A percentile compares a stretch with the other conserved stretches of the same genome.
Evolutionary conservation across 768 basidiomycete genomes (phyloP).

Genomic region (Hemileccinum rubropunctum): DNA sequence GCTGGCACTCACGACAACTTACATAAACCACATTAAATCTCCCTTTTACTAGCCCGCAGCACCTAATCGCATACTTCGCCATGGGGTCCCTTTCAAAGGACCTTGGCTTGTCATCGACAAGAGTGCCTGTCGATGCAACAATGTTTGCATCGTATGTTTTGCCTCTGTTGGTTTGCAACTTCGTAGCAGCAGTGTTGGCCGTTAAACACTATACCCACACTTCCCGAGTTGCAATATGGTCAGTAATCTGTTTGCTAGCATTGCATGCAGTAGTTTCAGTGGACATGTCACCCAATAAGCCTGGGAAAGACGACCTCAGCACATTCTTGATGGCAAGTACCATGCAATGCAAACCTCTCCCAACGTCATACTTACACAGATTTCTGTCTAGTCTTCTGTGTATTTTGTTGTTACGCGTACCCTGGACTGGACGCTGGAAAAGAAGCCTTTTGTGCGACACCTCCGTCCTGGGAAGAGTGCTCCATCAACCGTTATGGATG

Average conservation of each 20-base stretch:
- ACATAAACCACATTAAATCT: too few relatives aligned
- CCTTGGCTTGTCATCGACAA: too few relatives aligned
- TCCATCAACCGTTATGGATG: constrained; percentile 30
- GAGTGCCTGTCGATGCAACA: too few relatives aligned
- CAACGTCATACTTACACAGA: neutral
- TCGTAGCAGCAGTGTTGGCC: constrained; percentile 48
- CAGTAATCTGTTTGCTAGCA: constrained; percentile 41
- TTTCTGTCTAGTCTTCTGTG: constrained; percentile 14
- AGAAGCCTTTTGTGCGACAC: constrained; percentile 14
- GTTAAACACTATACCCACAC: constrained; percentile 42
- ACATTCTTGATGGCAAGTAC: constrained; percentile 10
- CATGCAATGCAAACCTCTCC: neutral
- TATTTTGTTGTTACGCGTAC: constrained; percentile 7
- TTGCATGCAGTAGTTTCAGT: constrained; percentile 35
- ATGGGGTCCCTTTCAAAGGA: too few relatives aligned
- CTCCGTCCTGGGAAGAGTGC: constrained; percentile 3
- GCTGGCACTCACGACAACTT: too few relatives aligned
- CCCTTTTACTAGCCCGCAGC: too few relatives aligned
- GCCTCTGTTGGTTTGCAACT: constrained; percentile 45
- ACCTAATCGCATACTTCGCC: constrained; percentile 4
- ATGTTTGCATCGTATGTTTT: constrained; percentile 36
- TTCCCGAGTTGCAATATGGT: constrained; percentile 46
- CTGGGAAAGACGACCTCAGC: constrained; percentile 3
- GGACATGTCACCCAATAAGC: constrained; percentile 7
- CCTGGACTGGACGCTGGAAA: constrained; percentile 15